Conservation (phyloP, 495 filamentous ascomycete species). For the Tricharina praecox region DNA sequence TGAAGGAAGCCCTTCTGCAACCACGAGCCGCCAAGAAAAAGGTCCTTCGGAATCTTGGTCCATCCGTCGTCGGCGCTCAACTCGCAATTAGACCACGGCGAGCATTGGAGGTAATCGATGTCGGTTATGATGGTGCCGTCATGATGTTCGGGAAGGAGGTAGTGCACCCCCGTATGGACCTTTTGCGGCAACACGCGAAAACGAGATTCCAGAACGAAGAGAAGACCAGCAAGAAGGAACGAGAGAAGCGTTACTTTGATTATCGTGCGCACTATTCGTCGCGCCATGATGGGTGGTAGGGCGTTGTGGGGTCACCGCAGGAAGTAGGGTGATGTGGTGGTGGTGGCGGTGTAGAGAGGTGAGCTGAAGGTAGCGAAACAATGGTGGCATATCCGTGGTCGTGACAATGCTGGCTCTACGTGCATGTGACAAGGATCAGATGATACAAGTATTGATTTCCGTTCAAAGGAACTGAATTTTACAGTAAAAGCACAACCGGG, state of each 20-base stretch:
- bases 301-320: too few relatives aligned
- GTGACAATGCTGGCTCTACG: too few relatives aligned
- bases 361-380: too few relatives aligned
- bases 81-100: conserved; percentile 53
- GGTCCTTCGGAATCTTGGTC: conserved; percentile 81
- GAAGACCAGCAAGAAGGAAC: conserved; percentile 45
- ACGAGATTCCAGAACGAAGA: conserved; percentile 64
- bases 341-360: too few relatives aligned
- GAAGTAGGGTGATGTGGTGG: too few relatives aligned
- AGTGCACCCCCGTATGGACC: conserved; percentile 38
- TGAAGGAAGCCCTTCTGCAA: conserved; percentile 67
- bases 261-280: conserved; percentile 51
- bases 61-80: conserved; percentile 51
- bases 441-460: too few relatives aligned
- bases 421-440: too few relatives aligned
- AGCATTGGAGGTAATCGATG: conserved; percentile 67
- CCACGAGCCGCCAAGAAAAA: conserved; percentile 60
- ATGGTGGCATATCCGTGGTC: too few relatives aligned
- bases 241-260: conserved; percentile 58
- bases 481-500: too few relatives aligned
- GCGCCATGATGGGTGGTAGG: conserved; percentile 18
- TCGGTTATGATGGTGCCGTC: conserved; percentile 73
- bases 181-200: conserved; percentile 67
- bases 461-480: too few relatives aligned
- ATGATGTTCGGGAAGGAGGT: conserved; percentile 66